These are phyloP conservation scores for Chenopodium quinoa DNA, from an alignment of 148 eudicot genomes.

Conservation along the genomic window DNA sequence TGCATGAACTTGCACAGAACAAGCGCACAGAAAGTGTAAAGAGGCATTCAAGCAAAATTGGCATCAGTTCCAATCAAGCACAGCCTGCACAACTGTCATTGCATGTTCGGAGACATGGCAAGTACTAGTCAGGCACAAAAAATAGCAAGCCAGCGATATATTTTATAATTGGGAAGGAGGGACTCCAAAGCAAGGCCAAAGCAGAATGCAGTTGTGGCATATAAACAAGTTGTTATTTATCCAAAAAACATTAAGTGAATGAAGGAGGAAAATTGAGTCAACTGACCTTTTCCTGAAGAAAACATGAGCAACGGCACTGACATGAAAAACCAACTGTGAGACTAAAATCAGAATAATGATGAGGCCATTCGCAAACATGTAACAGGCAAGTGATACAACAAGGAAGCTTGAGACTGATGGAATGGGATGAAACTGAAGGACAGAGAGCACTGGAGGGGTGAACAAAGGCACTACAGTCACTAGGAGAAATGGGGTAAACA, in stretches of 20 bases:
- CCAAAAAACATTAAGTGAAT: neutral
- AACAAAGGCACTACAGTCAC: conserved; percentile 54
- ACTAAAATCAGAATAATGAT: conserved; percentile 51
- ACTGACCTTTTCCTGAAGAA: conserved; percentile 76
- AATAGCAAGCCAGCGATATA: neutral
- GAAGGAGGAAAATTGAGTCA: conserved; percentile 8
- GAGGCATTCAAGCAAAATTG: neutral
- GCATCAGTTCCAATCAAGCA: conserved; percentile 8
- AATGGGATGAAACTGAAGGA: conserved; percentile 44
- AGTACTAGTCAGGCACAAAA: neutral
- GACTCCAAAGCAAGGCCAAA: neutral
- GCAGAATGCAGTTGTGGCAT: neutral
- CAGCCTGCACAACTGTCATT: neutral
- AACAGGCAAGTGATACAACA: conserved; percentile 66
- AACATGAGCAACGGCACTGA: conserved; percentile 59
- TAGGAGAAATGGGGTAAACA: conserved; percentile 60
- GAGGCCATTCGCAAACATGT: conserved; percentile 68
- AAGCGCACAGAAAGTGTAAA: neutral
- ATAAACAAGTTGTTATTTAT: neutral
- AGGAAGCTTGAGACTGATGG: conserved; percentile 62
- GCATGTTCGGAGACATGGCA: neutral
- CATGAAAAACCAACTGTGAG: conserved; percentile 53
- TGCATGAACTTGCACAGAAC: neutral
- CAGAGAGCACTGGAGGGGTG: conserved; percentile 52
- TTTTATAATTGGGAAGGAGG: neutral